Conservation (phyloP, 768 basidiomycete species). For the Serendipita vermifera region DNA sequence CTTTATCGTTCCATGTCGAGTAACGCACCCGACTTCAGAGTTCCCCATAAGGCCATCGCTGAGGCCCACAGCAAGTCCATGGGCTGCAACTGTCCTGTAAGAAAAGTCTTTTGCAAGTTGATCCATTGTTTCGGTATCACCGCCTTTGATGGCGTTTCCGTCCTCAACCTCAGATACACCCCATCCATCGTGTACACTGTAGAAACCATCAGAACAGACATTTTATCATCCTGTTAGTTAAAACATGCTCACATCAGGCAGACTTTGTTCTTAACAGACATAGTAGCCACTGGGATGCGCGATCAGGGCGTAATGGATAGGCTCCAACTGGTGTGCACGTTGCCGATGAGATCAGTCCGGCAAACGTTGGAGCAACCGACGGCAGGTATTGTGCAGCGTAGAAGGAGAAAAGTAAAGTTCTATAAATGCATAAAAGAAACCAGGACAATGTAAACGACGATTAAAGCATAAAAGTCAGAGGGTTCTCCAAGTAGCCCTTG, state of each 20-base stretch:
- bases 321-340: no score
- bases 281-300: no score
- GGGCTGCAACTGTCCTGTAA: conserved; percentile 61
- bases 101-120: conserved; percentile 64
- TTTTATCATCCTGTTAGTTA: not conserved
- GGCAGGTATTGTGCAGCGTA: not conserved
- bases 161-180: conserved; percentile 52
- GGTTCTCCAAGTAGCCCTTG: conserved; percentile 94
- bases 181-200: conserved; percentile 96
- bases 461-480: conserved; percentile 91
- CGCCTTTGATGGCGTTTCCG: conserved; percentile 82
- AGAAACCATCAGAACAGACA: not conserved
- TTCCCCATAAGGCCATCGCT: conserved; percentile 95
- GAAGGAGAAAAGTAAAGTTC: not conserved
- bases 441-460: conserved; percentile 9
- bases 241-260: conserved; percentile 60
- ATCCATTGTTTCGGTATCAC: conserved; percentile 80
- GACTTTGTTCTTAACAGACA: conserved; percentile 65
- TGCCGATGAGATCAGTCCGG: no score
- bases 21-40: conserved; percentile 83
- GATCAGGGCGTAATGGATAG: no score
- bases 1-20: not conserved
- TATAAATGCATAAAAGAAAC: not conserved
- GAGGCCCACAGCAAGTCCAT: conserved; percentile 84
- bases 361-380: no score